Evolutionary conservation across 2,329 filamentous ascomycete genomes (phyloP), one percentile per base, ranked within the genome.

Genomic region (Alternaria hordeiaustralica): DNA sequence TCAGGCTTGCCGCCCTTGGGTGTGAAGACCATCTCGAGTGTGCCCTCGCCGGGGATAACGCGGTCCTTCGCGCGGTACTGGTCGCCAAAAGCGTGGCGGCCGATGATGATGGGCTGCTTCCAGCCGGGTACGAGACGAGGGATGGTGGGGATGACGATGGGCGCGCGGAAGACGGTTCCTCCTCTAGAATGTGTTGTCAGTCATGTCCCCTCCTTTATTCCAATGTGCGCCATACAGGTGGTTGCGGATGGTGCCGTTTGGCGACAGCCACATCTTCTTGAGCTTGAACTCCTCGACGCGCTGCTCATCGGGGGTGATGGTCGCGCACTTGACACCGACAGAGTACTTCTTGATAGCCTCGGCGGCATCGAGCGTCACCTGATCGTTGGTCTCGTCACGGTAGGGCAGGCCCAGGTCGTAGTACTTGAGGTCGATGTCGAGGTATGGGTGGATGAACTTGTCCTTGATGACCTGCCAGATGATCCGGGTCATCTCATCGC

Each of bases 401-500:
- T 97, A 97, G 81, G 93, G 90, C 69, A 98, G 89, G 66, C 96
- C 96, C 75, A 97, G 84, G 80, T 97, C 94, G 83, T 97, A 97
- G 88, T 97, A 97, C 87, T 99, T 98, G 79, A 99, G 90, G 83
- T 98, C 95, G 81, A 99, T 89, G 82, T 97, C 94, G 73, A 99
- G 91, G 85, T 96, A 97, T 79, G 94, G 94, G 84, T 91, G 87
- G 84, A 97, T 97, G 86, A 97, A 95, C 88, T 96, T 97, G 85
- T 98, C 92, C 88, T 97, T 97, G 88, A 99, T 99, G 82, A 92
- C 90, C 86, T 97, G 87, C 96, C 96, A 99, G 86, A 99, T 99
- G 82, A 99, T 94, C 77, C 96, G 88, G 75, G 96, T 99, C 96
- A 98, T 98, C 90, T 90, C 89, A 82, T 90, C 88, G 78, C 95